A percentile compares a stretch with the other conserved stretches of the same genome.
These are phyloP conservation scores for Colletotrichum falcatum DNA, from an alignment of 2,329 filamentous ascomycete genomes.

Conservation along the genomic window DNA sequence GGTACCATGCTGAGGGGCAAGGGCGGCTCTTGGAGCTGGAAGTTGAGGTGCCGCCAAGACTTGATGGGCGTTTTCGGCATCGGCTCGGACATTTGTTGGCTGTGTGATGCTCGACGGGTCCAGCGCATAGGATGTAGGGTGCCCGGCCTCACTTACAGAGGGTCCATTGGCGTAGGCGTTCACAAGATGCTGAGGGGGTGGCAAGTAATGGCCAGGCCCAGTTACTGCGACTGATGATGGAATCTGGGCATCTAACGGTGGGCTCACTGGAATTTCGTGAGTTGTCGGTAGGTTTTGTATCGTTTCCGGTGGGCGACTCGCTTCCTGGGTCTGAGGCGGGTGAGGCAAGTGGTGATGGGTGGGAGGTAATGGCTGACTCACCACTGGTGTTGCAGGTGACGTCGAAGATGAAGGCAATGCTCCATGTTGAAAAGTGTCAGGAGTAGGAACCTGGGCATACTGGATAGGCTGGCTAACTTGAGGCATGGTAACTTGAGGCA, in stretches of 20 bases:
- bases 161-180: neutral
- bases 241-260: too few species aligned
- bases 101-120: neutral
- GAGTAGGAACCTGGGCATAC: too few species aligned
- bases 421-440: neutral
- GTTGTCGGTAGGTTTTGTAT: neutral
- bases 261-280: neutral
- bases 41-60: neutral
- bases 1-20: neutral
- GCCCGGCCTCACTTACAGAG: neutral
- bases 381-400: neutral
- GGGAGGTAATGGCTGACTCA: neutral
- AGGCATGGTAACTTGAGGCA: too few species aligned
- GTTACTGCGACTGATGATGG: neutral
- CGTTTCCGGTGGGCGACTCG: neutral
- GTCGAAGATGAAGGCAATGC: neutral
- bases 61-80: neutral
- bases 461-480: neutral
- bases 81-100: neutral
- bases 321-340: neutral
- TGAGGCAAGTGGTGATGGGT: neutral
- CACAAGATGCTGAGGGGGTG: neutral
- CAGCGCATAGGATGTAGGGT: too few species aligned
- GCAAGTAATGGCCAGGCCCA: neutral
- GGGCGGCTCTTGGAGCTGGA: neutral